Evolutionary conservation across 129 eudicot genomes (phyloP).

Genomic region (Rutidosis leptorrhynchoides): DNA sequence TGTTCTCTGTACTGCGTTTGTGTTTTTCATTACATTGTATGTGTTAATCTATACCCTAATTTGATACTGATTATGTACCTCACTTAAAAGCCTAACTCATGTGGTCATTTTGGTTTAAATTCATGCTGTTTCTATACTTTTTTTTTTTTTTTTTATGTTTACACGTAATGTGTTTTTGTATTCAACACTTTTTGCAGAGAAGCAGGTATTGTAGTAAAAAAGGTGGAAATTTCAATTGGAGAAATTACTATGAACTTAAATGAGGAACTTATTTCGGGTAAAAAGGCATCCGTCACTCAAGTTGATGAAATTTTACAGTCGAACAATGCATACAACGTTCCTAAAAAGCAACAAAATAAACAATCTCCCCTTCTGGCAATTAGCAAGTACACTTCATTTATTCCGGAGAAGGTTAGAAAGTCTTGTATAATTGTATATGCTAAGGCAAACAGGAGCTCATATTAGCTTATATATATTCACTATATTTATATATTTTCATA

Average conservation of each 20-base stretch:
- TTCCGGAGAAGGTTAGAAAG: slow-evolving; percentile 82
- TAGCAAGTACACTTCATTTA: slow-evolving; percentile 50
- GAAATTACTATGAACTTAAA: slow-evolving; percentile 59
- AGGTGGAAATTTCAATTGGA: slow-evolving; percentile 67
- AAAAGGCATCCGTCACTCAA: slow-evolving; percentile 39
- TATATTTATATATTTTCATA: slow-evolving; percentile 29
- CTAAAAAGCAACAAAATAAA: slow-evolving; percentile 39
- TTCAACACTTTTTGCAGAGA: slow-evolving; percentile 51
- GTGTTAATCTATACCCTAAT: neutral
- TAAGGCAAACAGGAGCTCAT: slow-evolving; percentile 5
- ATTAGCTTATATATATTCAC: slow-evolving; percentile 7
- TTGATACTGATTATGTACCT: neutral
- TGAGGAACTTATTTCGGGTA: slow-evolving; percentile 57
- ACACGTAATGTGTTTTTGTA: slow-evolving; percentile 13
- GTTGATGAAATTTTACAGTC: slow-evolving; percentile 33
- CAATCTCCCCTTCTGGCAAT: slow-evolving; percentile 42
- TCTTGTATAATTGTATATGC: slow-evolving; percentile 16
- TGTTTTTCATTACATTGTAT: no score
- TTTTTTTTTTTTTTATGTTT: neutral
- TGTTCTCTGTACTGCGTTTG: neutral
- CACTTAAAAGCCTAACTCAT: no score
- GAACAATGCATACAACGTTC: slow-evolving; percentile 36
- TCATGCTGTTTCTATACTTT: neutral
- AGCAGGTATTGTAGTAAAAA: slow-evolving; percentile 67
- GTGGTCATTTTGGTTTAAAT: no score